phyloP scores from a whole-genome alignment of 352 stramenopile species.

The Phytophthora crassamura region DNA sequence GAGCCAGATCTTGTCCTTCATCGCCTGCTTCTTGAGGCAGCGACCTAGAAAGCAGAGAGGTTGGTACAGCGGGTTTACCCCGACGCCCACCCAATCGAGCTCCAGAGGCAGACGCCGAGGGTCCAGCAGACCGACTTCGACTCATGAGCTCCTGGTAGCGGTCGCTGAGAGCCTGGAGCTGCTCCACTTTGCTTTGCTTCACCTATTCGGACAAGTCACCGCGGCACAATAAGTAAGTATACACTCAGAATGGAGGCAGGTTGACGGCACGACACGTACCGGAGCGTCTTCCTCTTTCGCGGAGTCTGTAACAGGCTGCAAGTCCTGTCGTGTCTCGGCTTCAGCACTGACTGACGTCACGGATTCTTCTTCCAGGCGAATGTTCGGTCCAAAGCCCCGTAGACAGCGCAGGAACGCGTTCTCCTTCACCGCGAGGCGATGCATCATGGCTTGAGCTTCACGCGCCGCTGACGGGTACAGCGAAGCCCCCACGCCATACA shows the following conservation, averaged over 20 bases:
- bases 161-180: slow-evolving; percentile 25
- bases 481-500: slow-evolving; percentile 23
- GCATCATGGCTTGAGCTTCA: slow-evolving; percentile 61
- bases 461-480: slow-evolving; percentile 34
- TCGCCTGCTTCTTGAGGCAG: slow-evolving; percentile 12
- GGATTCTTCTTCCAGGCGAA: slow-evolving; percentile 13
- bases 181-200: slow-evolving; percentile 24
- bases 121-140: slow-evolving; percentile 16
- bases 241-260: not conserved
- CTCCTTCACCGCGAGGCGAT: slow-evolving; percentile 49
- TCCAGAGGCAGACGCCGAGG: slow-evolving; percentile 1
- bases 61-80: not conserved
- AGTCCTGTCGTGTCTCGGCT: not conserved
- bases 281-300: slow-evolving; percentile 8
- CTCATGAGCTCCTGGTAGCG: slow-evolving; percentile 36
- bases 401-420: slow-evolving; percentile 76
- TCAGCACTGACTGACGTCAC: not conserved
- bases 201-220: slow-evolving; percentile 21
- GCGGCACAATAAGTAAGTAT: slow-evolving; percentile 1
- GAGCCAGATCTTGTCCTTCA: slow-evolving; percentile 16
- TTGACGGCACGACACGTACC: slow-evolving; percentile 16
- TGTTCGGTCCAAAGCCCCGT: slow-evolving; percentile 41
- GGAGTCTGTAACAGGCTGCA: slow-evolving; percentile 2
- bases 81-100: slow-evolving; percentile 19
- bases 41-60: slow-evolving; percentile 1